Conservation (phyloP, 352 stramenopile genomes). For the Phytophthora constricta region DNA sequence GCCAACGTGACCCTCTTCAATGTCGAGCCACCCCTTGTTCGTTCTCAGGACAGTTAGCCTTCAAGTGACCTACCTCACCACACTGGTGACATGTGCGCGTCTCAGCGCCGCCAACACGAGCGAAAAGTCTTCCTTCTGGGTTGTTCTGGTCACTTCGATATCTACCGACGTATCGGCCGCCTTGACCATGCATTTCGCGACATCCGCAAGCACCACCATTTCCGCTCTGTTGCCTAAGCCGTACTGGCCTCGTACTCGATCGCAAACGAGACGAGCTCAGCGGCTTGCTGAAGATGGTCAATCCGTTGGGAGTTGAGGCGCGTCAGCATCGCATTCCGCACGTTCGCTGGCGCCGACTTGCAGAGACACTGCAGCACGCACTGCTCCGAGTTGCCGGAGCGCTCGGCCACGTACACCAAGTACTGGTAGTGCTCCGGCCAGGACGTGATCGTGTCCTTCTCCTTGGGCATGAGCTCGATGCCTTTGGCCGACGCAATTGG, state of each 20-base stretch:
- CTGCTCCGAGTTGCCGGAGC: slow-evolving; percentile 12
- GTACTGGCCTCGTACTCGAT: background rate
- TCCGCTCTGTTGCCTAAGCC: background rate
- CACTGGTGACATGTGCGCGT: slow-evolving; percentile 6
- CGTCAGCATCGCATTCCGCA: background rate
- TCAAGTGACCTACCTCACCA: slow-evolving; percentile 2
- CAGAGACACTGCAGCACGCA: background rate
- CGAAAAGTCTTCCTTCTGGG: background rate
- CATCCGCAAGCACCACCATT: background rate
- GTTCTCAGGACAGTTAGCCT: background rate
- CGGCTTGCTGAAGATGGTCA: background rate
- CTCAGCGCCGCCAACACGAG: background rate
- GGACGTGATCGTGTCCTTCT: slow-evolving; percentile 6
- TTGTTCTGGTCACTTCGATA: background rate
- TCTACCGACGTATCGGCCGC: background rate
- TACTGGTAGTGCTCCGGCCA: slow-evolving; percentile 24
- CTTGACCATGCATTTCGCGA: background rate
- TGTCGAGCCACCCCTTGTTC: background rate
- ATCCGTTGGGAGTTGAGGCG: background rate
- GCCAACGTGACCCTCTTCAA: background rate
- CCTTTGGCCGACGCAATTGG: background rate
- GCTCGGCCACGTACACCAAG: slow-evolving; percentile 19
- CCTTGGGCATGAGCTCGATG: slow-evolving; percentile 1
- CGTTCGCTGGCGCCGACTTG: background rate
- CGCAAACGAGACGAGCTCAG: background rate